phyloP scores from a whole-genome alignment of 345 rosid species.

The Mercurialis annua region DNA sequence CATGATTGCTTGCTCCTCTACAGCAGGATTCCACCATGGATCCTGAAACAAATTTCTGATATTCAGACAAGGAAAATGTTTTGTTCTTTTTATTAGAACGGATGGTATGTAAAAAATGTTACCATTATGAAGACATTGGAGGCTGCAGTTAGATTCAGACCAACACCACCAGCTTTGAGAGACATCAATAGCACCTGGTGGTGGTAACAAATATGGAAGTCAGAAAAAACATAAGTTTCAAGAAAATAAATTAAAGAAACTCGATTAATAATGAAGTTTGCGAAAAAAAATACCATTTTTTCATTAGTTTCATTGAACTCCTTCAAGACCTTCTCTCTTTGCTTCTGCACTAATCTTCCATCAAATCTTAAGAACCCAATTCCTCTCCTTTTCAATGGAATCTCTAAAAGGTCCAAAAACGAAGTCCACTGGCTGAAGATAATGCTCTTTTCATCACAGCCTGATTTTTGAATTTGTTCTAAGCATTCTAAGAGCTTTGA shows the following conservation, averaged over 20 bases:
- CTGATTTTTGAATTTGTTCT: conserved; percentile 33
- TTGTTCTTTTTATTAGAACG: background rate
- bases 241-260: background rate
- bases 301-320: conserved; percentile 57
- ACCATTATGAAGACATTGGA: conserved; percentile 65
- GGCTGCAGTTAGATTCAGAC: conserved; percentile 66
- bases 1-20: conserved; percentile 67
- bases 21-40: conserved; percentile 85
- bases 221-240: background rate
- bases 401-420: conserved; percentile 58
- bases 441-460: conserved; percentile 52
- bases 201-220: no score
- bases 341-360: conserved; percentile 51
- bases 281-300: conserved; percentile 58
- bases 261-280: background rate
- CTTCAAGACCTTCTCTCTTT: conserved; percentile 52
- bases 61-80: no score
- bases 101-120: background rate
- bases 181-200: conserved; percentile 59
- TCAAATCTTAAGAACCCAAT: conserved; percentile 54
- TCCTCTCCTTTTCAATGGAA: conserved; percentile 46
- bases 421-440: conserved; percentile 78
- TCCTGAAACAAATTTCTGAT: conserved; percentile 31
- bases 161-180: conserved; percentile 67
- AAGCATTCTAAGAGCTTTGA: conserved; percentile 49